Conservation (phyloP, 1,284 basidiomycete species). For the Ustilago shanxiensis region DNA sequence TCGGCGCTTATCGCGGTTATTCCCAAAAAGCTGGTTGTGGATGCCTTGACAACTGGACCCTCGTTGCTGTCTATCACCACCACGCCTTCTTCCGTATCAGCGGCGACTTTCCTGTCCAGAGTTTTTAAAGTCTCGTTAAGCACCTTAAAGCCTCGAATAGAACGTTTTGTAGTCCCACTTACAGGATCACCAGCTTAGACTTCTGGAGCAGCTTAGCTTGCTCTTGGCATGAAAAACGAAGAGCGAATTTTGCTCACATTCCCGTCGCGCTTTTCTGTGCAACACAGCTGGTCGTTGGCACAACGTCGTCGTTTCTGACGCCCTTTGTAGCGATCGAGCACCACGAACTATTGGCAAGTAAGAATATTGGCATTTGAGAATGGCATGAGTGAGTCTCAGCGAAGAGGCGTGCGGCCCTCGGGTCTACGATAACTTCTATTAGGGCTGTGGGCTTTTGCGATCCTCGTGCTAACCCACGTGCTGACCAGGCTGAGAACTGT, state of each 20-base stretch:
- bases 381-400: no score
- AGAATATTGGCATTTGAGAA: no score
- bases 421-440: no score
- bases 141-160: not conserved
- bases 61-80: not conserved
- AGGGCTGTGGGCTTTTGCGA: no score
- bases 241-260: not conserved
- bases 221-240: not conserved
- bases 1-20: slow-evolving; percentile 5
- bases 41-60: not conserved
- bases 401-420: no score
- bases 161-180: not conserved
- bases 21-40: not conserved
- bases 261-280: not conserved
- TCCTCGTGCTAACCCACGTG: no score
- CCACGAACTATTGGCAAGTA: no score
- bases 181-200: not conserved
- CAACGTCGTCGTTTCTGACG: not conserved
- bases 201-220: not conserved
- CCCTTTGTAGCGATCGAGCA: not conserved
- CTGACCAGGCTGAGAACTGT: not conserved
- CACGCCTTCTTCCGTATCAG: not conserved
- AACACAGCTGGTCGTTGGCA: not conserved
- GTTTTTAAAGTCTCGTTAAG: slow-evolving; percentile 28
- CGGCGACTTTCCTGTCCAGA: slow-evolving; percentile 5